Conservation (phyloP, 2,329 filamentous ascomycete species). For the Xenoacremonium recifei region DNA sequence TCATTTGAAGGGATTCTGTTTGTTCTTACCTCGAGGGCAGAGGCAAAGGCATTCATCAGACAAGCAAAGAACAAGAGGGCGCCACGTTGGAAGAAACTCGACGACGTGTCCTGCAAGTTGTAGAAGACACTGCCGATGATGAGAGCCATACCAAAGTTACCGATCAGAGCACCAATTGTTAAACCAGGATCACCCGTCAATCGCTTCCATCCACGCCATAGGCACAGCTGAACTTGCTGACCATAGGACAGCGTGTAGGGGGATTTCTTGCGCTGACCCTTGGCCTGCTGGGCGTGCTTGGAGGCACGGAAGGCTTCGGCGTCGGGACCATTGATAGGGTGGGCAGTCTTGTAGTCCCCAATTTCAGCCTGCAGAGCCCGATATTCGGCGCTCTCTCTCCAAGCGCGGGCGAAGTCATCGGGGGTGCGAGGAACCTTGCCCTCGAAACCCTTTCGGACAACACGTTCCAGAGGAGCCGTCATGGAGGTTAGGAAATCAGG, state of each 20-base stretch:
- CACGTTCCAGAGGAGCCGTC: constrained; percentile 57
- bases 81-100: constrained; percentile 75
- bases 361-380: constrained; percentile 52
- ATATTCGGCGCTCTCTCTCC: constrained; percentile 56
- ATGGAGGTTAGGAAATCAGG: constrained; percentile 73
- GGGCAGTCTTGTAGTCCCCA: constrained; percentile 51
- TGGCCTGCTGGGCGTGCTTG: constrained; percentile 54
- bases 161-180: constrained; percentile 65
- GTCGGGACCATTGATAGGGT: constrained; percentile 55
- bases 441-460: constrained; percentile 56
- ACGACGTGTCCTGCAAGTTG: constrained; percentile 63
- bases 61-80: constrained; percentile 85
- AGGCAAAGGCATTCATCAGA: constrained; percentile 81
- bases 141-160: constrained; percentile 73
- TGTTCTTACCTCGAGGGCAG: constrained; percentile 64
- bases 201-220: constrained; percentile 77
- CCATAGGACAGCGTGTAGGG: constrained; percentile 78
- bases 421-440: constrained; percentile 56
- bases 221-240: constrained; percentile 76
- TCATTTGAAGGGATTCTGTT: neutral
- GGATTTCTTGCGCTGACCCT: constrained; percentile 62
- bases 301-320: constrained; percentile 56
- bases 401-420: constrained; percentile 59
- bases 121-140: constrained; percentile 81
- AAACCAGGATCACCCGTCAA: constrained; percentile 75